Base-by-base conservation (phyloP, 2,329 filamentous ascomycete species). In the Aspergillus floridensis region DNA sequence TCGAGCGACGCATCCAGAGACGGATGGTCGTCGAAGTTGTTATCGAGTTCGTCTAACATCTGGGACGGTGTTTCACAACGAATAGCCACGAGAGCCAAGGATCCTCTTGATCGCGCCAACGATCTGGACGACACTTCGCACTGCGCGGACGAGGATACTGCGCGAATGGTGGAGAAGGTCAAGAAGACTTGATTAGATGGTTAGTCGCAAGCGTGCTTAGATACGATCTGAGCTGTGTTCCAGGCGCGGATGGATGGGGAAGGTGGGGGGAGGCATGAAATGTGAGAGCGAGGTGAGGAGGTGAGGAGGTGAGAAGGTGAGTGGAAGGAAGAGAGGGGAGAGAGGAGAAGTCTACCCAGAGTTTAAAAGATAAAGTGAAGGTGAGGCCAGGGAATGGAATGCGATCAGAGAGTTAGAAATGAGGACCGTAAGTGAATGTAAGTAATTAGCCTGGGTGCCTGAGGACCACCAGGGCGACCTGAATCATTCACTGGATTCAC, bases 1-100 rank as follows among this genome's bases (percentile, higher is more conserved):
- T 85, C 83, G 65, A 87, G 81, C 59, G 83, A 86, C 57, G 82
- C 84, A 74, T 81, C 80, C 67, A 87, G 73, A 62, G 84, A 85
- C 48, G 84, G 82, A 75, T 86, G 83, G 72, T 85, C 82, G 71
- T 84, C 80, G 69, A 83, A 84, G 59, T 79, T 68, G 63, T 77
- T 73, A 63, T 83, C 80, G 63, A 82, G 71, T 65, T 81, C 77
- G 60, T 76, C 74, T 66, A 76, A 60, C 73, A 81, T 79, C 60
- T 73, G 78, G 65, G 74, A 72, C 66, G 73, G 70, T 68, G 72
- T 70, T 48, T 64, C 62, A 65, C 66, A 66, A 59, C 60, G 59
- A 57, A 64, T 62, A 63, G 64, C 59, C 62, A 66, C 62, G 59
- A 66, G 59, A 61, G 61, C 57, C 59, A 67, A 59, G 63, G 65